Percentiles rank a stretch among this genome's conserved stretches.
These are phyloP conservation scores for Myxozyma geophila DNA, from an alignment of 805 yeast genomes.

Conservation along the genomic window DNA sequence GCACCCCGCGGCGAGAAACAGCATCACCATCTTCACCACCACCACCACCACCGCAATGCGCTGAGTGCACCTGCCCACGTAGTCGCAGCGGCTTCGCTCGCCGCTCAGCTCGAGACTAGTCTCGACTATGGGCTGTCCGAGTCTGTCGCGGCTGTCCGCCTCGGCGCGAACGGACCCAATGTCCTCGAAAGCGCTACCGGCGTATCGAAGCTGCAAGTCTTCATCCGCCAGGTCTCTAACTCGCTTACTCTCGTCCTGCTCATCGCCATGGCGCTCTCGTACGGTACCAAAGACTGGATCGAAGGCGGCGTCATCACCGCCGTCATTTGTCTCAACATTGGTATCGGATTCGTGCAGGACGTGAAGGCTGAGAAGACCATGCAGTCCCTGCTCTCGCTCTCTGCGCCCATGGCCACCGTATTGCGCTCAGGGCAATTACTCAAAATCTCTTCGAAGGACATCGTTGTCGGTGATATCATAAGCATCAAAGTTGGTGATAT, in stretches of 20 bases:
- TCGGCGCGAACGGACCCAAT: constrained; percentile 60
- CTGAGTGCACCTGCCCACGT: constrained; percentile 29
- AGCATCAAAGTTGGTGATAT: constrained; percentile 72
- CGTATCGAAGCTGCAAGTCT: constrained; percentile 58
- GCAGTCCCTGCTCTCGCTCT: constrained; percentile 69
- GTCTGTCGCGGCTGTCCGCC: constrained; percentile 44
- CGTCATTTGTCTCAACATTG: constrained; percentile 66
- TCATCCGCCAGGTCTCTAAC: constrained; percentile 71
- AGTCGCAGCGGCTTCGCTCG: constrained; percentile 22
- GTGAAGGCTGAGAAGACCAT: constrained; percentile 76
- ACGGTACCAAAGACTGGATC: constrained; percentile 77
- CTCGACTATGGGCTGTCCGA: constrained; percentile 55
- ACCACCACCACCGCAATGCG: constrained; percentile 22
- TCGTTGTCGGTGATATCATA: constrained; percentile 76
- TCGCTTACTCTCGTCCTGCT: constrained; percentile 68
- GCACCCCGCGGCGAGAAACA: neutral
- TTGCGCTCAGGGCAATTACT: constrained; percentile 62
- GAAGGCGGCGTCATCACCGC: constrained; percentile 80
- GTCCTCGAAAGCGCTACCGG: constrained; percentile 62
- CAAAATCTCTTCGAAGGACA: constrained; percentile 63
- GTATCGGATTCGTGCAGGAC: constrained; percentile 73
- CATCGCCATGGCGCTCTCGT: constrained; percentile 54
- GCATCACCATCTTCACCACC: constrained; percentile 10
- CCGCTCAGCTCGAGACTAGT: constrained; percentile 20
- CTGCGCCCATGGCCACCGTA: constrained; percentile 73